A percentile compares a stretch with the other conserved stretches of the same genome.
phyloP scores from a whole-genome alignment of 2,329 filamentous ascomycete species.

The Botryotinia globosa region DNA sequence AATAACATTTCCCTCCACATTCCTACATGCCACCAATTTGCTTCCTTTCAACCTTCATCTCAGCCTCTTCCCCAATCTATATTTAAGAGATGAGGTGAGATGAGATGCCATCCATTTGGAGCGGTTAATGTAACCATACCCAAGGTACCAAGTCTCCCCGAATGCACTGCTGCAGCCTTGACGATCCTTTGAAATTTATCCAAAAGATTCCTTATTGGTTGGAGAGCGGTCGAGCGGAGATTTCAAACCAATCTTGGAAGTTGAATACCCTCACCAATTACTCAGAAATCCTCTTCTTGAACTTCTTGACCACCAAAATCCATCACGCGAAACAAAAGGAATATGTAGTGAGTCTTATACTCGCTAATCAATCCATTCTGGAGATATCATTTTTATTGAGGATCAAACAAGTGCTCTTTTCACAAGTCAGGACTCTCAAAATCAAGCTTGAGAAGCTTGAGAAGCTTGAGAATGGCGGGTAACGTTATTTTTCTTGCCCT shows the following conservation, averaged over 20 bases:
- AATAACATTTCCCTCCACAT: not conserved
- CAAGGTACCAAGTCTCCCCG: not conserved
- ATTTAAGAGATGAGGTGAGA: not conserved
- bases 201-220: not conserved
- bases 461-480: not conserved
- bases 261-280: not conserved
- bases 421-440: not conserved
- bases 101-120: not conserved
- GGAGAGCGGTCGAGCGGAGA: not conserved
- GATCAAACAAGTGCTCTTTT: not conserved
- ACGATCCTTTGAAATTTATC: not conserved
- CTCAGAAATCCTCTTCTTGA: not conserved
- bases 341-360: too few relatives aligned
- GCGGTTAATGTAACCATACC: not conserved
- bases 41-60: not conserved
- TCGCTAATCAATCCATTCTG: not conserved
- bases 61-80: not conserved
- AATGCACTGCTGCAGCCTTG: constrained; percentile 6
- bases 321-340: not conserved
- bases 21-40: not conserved
- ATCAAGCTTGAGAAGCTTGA: not conserved
- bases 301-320: not conserved
- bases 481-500: not conserved
- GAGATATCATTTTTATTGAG: not conserved
- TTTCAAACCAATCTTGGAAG: not conserved